Percentiles rank a stretch among this genome's conserved stretches.
phyloP scores from a whole-genome alignment of 1,139 yeast genomes.

The Debaryomycetaceae sp. region DNA sequence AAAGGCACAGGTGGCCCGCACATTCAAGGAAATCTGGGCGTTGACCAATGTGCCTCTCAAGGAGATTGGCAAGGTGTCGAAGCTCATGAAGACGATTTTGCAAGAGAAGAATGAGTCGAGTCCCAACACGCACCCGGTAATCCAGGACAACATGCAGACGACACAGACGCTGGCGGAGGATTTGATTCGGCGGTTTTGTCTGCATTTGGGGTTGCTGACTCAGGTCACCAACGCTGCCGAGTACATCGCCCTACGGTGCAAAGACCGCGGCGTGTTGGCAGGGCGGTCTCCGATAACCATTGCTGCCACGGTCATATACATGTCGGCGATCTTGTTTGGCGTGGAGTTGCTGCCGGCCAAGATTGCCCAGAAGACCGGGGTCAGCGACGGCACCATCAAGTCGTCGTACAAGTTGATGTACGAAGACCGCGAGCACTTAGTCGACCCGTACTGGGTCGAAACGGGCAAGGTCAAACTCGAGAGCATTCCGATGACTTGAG shows the following conservation, averaged over 20 bases:
- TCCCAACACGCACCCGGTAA: conserved; percentile 31
- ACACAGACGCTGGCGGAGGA: conserved; percentile 93
- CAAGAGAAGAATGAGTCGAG: conserved; percentile 57
- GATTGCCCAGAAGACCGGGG: conserved; percentile 94
- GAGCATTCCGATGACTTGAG: conserved; percentile 47
- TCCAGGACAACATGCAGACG: conserved; percentile 63
- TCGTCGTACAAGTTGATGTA: conserved; percentile 83
- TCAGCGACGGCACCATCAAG: conserved; percentile 94
- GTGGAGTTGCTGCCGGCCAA: conserved; percentile 66
- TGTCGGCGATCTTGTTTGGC: conserved; percentile 83
- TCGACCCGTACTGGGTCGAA: conserved; percentile 78
- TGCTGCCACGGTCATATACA: conserved; percentile 95
- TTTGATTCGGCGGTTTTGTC: conserved; percentile 91
- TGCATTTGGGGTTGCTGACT: conserved; percentile 82
- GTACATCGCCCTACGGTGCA: conserved; percentile 82
- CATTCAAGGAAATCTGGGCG: conserved; percentile 95
- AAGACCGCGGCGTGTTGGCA: conserved; percentile 89
- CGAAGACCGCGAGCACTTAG: conserved; percentile 66
- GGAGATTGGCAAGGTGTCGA: conserved; percentile 87
- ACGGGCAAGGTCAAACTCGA: conserved; percentile 64
- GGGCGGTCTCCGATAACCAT: conserved; percentile 97
- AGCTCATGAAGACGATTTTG: conserved; percentile 73
- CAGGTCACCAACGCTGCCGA: conserved; percentile 93
- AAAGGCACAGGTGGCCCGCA: conserved; percentile 89
- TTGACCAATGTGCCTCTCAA: conserved; percentile 90